Conservation (phyloP, 768 basidiomycete genomes). For the Boletus barrowsii region DNA sequence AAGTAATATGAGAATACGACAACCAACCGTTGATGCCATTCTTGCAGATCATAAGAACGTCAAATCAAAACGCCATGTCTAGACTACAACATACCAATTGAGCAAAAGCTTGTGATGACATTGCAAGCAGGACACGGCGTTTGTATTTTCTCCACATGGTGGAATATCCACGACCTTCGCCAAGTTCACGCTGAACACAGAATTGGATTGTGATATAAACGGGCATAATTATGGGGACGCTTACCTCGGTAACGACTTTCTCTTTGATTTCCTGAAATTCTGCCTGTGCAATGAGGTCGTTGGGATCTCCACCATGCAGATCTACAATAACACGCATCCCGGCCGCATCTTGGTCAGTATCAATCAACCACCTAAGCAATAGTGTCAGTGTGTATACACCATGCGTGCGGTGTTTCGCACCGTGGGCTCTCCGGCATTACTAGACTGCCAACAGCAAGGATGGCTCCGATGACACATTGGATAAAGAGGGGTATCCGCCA, state of each 20-base stretch:
- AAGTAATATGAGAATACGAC: neutral
- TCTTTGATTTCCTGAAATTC: slow-evolving; percentile 92
- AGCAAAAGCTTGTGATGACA: slow-evolving; percentile 94
- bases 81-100: slow-evolving; percentile 66
- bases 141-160: slow-evolving; percentile 88
- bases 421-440: slow-evolving; percentile 89
- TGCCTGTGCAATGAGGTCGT: slow-evolving; percentile 64
- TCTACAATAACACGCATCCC: slow-evolving; percentile 87
- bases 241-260: slow-evolving; percentile 65
- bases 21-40: slow-evolving; percentile 88
- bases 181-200: slow-evolving; percentile 61
- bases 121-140: slow-evolving; percentile 84
- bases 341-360: slow-evolving; percentile 76
- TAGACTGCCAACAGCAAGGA: slow-evolving; percentile 77
- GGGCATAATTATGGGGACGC: slow-evolving; percentile 4
- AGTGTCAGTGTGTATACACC: slow-evolving; percentile 1
- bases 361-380: slow-evolving; percentile 76
- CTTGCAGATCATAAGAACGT: slow-evolving; percentile 36
- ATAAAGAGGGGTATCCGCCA: slow-evolving; percentile 90
- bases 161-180: slow-evolving; percentile 71
- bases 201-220: neutral
- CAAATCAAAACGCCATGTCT: neutral
- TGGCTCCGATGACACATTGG: slow-evolving; percentile 81
- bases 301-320: slow-evolving; percentile 77
- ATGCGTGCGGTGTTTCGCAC: slow-evolving; percentile 32